Evolutionary conservation across 148 eudicot species (phyloP), one percentile per base, ranked within the genome.

Genomic region (Hydrangea macrophylla): DNA sequence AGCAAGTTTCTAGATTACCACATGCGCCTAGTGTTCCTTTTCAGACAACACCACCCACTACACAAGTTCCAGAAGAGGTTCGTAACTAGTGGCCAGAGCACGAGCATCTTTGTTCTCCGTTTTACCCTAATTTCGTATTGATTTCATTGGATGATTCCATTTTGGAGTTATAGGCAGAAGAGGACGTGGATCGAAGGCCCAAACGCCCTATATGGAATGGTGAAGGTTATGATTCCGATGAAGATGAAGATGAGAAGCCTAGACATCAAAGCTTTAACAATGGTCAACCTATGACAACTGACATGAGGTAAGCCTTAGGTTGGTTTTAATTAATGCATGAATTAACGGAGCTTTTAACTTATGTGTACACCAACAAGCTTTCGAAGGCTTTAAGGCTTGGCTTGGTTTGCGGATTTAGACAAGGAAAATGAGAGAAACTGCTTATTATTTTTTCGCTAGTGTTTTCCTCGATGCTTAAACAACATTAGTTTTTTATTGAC

Each of bases 1-100:
- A 92, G 83, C 90, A 89, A 79, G 71, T 92, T 32, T 82, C 96
- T 9, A 82, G 83, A 73, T 54, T 89, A 60, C 85, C 86, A 56
- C 87, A 85, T 66, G 84, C 71, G 30, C 97, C 97, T 22, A 92
- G 97, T 67, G 90, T 88, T 54, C 92, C 75, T 28, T 92, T 92
- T 64, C 96, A 87, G 67, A 75, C 75, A 22, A 74, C 84, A 55
- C 96, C 97, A 22, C 77, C 85, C 10, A 65, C 69, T 35, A 74
- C 89, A 32, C 67, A 79, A 79, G 84, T 63, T 63, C 96, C 89
- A 23, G 90, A 92, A 78, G 85, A 87, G 90, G 92, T 87, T 48
- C 71, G 78, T 63, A 68, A 20, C 37, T 60, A 10, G 24, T 61
- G 23, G 54, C 39, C 30, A n/a, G 26, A 55, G 50, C 18, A 23